Base-by-base conservation (phyloP, 805 yeast species). In the Ogataea ramenticola region DNA sequence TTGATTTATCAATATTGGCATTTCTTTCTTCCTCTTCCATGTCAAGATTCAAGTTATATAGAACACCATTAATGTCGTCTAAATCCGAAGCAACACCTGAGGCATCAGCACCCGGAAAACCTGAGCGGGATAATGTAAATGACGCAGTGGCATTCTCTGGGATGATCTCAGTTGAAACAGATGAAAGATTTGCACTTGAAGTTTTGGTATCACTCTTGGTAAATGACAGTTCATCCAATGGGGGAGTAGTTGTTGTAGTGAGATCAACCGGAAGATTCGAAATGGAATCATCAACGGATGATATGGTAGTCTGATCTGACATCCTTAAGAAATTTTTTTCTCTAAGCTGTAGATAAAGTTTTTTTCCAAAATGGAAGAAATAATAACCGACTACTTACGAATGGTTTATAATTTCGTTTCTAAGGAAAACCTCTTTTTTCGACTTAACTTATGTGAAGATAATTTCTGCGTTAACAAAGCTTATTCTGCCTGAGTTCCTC, bases 31-130 rank as follows among this genome's bases (percentile, higher is more conserved):
- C 40, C 10, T 47, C 46, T 24, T 43, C 55, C 46, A 61, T 51
- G 30, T 71, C 76, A 44, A 75, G 61, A 53, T 72, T 67, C 39
- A 75, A 60, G 35, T 69, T 68, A 39, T 68, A 70, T 36, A 74
- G 57, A 19, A 77, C 77, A 15, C 74, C 74, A 24, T 70, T 74
- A 37, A 74, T 66, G 47, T 74, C 78, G 40, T 60, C 60, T 39
- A 59, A 50, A 27, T 57, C 61, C 15, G 54, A 45, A 15, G 57
- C 42, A 15, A 17, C 15, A 11, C 12, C 36, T 10, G n/a, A 19
- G 19, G 24, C 19, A 10, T 34, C 17, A 5, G 24, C 7, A 32
- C 35, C 35, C 6, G 5, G 12, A 9, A 21, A 22, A 17, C 14
- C 31, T n/a, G 39, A 9, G n/a, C 20, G 17, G 29, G 30, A 22